Base-by-base conservation (phyloP, 805 yeast species). In the Candida maesae region DNA sequence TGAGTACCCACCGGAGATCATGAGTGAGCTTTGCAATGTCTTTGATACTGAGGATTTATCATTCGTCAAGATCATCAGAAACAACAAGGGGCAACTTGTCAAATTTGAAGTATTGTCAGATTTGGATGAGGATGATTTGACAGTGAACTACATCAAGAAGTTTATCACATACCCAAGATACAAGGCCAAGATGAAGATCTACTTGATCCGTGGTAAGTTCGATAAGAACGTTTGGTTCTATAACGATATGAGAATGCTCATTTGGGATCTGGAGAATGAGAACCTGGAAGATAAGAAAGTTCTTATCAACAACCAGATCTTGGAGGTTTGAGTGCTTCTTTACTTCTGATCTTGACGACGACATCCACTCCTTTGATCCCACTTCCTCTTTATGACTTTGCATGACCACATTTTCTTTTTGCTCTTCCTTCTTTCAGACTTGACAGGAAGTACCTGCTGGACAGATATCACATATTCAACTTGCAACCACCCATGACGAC, bases 101-200 rank as follows among this genome's bases (percentile, higher is more conserved):
- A 69, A 68, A 37, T 45, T 68, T 36, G 72, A 68, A 39, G 55
- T 66, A 1, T 55, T 34, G 28, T 50, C 52, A 14, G 44, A 47
- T 2, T 17, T 47, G 20, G 35, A 41, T 5, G 42, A 38, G 17
- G 16, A 38, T 19, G 38, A 46, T 3, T 33, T 57, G 13, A 41
- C 34, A 10, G 47, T 55, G 32, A 47, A 50, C 23, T 57, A 47
- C 20, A 67, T 69, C 14, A 70, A 70, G 44, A 55, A 57, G 30
- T 53, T 59, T 33, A 58, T 70, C 31, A 69, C 74, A 30, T 66
- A 59, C 40, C 74, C 74, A 34, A 53, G 74, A 20, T 70, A 70
- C 45, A 70, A 70, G 42, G 58, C 70, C 35, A 66, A 64, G 23
- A 70, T 70, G 74, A 68, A 67, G 46, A 52, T 70, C 6, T 71